These are phyloP conservation scores for Blastobotrys capitulatus DNA, from an alignment of 1,139 yeast genomes.

Conservation along the genomic window DNA sequence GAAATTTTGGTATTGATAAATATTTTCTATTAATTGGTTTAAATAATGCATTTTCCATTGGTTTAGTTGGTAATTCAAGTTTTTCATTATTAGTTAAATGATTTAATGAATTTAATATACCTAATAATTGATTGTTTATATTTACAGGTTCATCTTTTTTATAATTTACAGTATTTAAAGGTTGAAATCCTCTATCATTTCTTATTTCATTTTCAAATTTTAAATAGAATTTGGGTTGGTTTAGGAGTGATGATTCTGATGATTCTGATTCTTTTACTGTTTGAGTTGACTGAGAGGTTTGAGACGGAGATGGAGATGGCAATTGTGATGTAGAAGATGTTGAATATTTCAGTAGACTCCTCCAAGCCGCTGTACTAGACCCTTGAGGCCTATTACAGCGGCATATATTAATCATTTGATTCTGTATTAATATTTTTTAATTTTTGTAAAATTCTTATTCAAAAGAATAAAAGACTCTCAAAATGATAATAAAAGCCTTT, in stretches of 20 bases:
- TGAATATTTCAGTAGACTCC: not conserved
- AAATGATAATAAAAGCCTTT: too few relatives aligned
- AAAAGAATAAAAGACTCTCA: too few relatives aligned
- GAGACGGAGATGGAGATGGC: too few relatives aligned
- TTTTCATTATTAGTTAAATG: not conserved
- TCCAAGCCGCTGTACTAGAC: constrained; percentile 11
- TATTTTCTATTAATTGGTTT: not conserved
- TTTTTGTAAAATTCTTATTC: too few relatives aligned
- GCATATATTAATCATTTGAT: constrained; percentile 4
- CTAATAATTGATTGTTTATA: not conserved
- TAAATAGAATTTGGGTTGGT: constrained; percentile 3
- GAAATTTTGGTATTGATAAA: constrained; percentile 1
- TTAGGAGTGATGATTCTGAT: too few relatives aligned
- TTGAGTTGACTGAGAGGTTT: not conserved
- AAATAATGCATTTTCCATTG: constrained; percentile 5
- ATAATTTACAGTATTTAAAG: not conserved
- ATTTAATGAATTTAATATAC: not conserved
- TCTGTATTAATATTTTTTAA: not conserved
- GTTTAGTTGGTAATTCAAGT: not conserved
- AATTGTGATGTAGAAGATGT: not conserved
- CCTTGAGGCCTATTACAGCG: constrained; percentile 12
- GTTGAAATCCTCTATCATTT: not conserved
- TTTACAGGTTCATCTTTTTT: not conserved
- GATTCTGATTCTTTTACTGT: too few relatives aligned
- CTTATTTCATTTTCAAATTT: constrained; percentile 9